These are phyloP conservation scores for Huntiella decipiens DNA, from an alignment of 2,329 filamentous ascomycete species.

Conservation along the genomic window DNA sequence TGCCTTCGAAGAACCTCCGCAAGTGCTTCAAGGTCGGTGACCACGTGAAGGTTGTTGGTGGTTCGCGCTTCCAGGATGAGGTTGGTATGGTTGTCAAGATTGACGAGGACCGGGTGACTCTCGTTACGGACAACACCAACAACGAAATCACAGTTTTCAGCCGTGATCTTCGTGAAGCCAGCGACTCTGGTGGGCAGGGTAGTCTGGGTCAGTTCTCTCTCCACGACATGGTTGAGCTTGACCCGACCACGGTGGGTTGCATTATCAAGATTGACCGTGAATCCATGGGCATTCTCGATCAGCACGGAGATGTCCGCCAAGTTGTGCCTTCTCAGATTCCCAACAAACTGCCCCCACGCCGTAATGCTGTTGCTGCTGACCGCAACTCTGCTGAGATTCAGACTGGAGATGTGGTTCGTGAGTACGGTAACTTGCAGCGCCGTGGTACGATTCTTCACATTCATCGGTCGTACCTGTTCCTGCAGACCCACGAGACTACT, in stretches of 20 bases:
- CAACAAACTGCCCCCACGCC: conserved; percentile 68
- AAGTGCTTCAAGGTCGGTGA: conserved; percentile 89
- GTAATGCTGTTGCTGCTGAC: conserved; percentile 76
- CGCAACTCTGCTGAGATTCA: conserved; percentile 85
- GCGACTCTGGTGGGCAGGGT: conserved; percentile 73
- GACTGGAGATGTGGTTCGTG: conserved; percentile 78
- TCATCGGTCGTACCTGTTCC: conserved; percentile 77
- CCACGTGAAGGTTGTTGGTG: conserved; percentile 95
- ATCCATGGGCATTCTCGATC: conserved; percentile 74
- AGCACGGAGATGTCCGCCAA: conserved; percentile 65
- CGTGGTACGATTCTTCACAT: conserved; percentile 86
- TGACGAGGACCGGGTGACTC: conserved; percentile 74
- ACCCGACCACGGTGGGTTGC: conserved; percentile 78
- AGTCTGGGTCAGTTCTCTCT: conserved; percentile 77
- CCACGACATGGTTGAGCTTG: conserved; percentile 84
- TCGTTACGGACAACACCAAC: conserved; percentile 83
- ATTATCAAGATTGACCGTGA: conserved; percentile 92
- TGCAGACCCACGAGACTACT: conserved; percentile 64
- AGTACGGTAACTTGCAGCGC: conserved; percentile 67
- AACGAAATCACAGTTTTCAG: conserved; percentile 94
- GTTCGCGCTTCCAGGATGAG: conserved; percentile 84
- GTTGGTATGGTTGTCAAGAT: conserved; percentile 95
- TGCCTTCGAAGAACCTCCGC: conserved; percentile 75
- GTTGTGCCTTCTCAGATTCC: conserved; percentile 82
- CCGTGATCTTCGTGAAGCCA: conserved; percentile 84